Base-by-base conservation (phyloP, 2,329 filamentous ascomycete species). In the Aaosphaeria pasadenensis region DNA sequence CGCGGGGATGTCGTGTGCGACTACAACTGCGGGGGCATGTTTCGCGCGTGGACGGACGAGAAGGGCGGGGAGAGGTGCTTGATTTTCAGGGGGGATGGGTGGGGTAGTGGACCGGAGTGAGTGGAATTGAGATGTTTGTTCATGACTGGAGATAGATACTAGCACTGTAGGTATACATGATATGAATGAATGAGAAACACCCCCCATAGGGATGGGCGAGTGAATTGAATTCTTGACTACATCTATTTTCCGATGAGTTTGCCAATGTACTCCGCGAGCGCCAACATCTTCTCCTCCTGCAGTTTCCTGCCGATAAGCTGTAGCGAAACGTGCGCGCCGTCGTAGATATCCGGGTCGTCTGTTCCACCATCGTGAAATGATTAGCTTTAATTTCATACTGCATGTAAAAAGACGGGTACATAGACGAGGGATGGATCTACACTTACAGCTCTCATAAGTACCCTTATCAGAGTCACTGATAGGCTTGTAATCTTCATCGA, bases 11-110 rank as follows among this genome's bases (percentile, higher is more conserved):
- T 95, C 5, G 72, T 91, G 11, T 87, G 85, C 66, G 88, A 91
- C 58, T 91, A 86, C 66, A 95, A 96, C 64, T 94, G 88, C 58
- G 87, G 85, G 4, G 91, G 91, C 0, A 91, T 96, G 88, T 94
- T 91, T 63, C 79, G 90, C 17, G 89, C 89, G 0, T 92, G 87
- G 80, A 73, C 88, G 17, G 81, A 88, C 53, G 79, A 84, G 4
- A 63, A 80, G 1, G 86, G 84, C 0, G 72, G 73, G 49, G 74
- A 77, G 13, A 73, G 77, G 28, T 81, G 84, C 62, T 78, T 80
- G 46, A 77, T 86, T 2, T 87, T 83, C 73, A 72, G 77, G 44
- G 76, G 80, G 47, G 63, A 67, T 29, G 43, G 52, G 4, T 67
- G 55, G 48, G 57, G 61, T 13, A 63, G 52, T 36, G 62, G 59